phyloP scores from a whole-genome alignment of 2,329 filamentous ascomycete species.

The Ophiostoma quercus region DNA sequence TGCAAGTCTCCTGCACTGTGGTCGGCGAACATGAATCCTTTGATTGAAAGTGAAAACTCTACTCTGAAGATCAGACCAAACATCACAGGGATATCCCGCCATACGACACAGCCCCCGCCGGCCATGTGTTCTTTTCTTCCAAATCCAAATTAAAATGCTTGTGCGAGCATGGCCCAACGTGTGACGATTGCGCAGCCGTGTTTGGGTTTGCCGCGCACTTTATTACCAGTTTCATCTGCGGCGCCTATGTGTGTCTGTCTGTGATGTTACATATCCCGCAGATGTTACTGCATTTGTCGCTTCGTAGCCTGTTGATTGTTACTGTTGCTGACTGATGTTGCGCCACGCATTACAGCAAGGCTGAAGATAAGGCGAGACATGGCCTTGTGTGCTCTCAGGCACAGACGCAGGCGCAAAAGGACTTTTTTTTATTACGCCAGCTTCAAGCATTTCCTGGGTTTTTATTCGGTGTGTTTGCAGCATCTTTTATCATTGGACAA shows the following conservation, averaged over 20 bases:
- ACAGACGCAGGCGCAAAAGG: not conserved
- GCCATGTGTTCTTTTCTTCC: not conserved
- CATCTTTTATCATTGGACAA: too few species aligned
- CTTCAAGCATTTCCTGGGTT: not conserved
- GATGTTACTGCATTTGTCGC: not conserved
- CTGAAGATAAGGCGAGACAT: not conserved
- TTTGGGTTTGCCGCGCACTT: not conserved
- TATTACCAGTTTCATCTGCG: not conserved
- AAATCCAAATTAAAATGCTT: not conserved
- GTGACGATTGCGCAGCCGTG: slow-evolving; percentile 3
- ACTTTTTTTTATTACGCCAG: not conserved
- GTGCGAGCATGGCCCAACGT: not conserved
- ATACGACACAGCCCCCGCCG: too few species aligned
- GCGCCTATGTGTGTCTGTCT: not conserved
- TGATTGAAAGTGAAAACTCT: too few species aligned
- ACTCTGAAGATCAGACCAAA: too few species aligned
- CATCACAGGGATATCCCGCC: too few species aligned
- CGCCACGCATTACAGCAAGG: not conserved
- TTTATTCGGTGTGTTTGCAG: too few species aligned
- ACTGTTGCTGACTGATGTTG: too few species aligned
- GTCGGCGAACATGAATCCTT: not conserved
- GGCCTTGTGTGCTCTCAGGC: not conserved
- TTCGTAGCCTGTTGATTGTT: too few species aligned
- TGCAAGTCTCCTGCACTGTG: not conserved
- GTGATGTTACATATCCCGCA: not conserved